Evolutionary conservation across 768 basidiomycete genomes (phyloP).

Genomic region (Phaffia tasmanica): DNA sequence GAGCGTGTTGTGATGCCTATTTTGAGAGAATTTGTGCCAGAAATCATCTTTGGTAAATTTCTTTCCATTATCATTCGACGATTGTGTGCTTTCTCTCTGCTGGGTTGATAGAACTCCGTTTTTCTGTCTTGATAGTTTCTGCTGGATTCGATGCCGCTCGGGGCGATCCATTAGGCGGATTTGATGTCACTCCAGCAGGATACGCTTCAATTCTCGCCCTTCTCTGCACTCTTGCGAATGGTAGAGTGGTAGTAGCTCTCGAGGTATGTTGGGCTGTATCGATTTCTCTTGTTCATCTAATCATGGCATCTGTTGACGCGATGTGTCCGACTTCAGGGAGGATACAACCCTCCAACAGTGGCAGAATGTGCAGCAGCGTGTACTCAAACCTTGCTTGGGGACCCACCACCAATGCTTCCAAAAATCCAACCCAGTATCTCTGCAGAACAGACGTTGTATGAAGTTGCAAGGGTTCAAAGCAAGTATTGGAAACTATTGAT

Average conservation of each 20-base stretch:
- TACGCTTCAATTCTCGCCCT: constrained; percentile 99
- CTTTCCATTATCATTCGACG: neutral
- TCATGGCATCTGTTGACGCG: neutral
- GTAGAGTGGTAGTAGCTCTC: constrained; percentile 80
- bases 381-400: constrained; percentile 73
- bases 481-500: constrained; percentile 80
- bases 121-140: constrained; percentile 52
- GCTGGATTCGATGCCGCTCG: constrained; percentile 95
- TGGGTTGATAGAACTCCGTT: neutral
- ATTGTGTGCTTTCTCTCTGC: neutral
- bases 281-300: neutral
- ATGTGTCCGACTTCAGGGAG: constrained; percentile 52
- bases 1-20: constrained; percentile 95
- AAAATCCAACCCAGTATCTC: constrained; percentile 30
- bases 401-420: constrained; percentile 59
- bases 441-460: constrained; percentile 56
- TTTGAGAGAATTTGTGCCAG: constrained; percentile 88
- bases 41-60: constrained; percentile 80
- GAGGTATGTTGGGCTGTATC: constrained; percentile 50
- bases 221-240: constrained; percentile 75
- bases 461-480: constrained; percentile 68
- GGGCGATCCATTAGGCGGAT: constrained; percentile 85
- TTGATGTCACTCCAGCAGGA: constrained; percentile 77
- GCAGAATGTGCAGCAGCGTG: constrained; percentile 80
- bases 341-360: constrained; percentile 84